A percentile compares a stretch with the other conserved stretches of the same genome.
Conservation (phyloP, 352 stramenopile species). For the Globisporangium middletonii region DNA sequence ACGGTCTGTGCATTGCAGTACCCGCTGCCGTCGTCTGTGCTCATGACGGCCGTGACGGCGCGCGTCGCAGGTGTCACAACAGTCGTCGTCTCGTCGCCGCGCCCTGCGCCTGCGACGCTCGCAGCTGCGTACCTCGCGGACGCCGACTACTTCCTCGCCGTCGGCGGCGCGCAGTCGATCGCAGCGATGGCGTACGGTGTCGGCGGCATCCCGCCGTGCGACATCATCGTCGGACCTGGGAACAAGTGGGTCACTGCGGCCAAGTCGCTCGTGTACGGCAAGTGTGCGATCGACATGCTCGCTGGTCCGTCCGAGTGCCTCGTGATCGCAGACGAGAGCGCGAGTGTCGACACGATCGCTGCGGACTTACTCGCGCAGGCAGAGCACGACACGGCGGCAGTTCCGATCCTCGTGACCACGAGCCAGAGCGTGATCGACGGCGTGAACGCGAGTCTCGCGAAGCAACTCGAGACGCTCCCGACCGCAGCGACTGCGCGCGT, state of each 20-base stretch:
- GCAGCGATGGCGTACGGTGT: slow-evolving; percentile 96
- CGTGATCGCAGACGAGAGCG: slow-evolving; percentile 93
- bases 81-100: slow-evolving; percentile 94
- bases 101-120: slow-evolving; percentile 90
- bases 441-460: slow-evolving; percentile 84
- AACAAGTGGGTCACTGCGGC: slow-evolving; percentile 99
- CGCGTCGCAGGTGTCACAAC: slow-evolving; percentile 91
- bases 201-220: slow-evolving; percentile 85
- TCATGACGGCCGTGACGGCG: slow-evolving; percentile 97
- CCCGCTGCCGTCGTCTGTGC: slow-evolving; percentile 94
- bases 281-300: slow-evolving; percentile 99
- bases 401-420: slow-evolving; percentile 95
- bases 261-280: slow-evolving; percentile 96
- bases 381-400: slow-evolving; percentile 97
- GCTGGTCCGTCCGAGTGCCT: slow-evolving; percentile 97
- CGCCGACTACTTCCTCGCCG: slow-evolving; percentile 84
- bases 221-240: slow-evolving; percentile 98
- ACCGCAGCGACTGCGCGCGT: slow-evolving; percentile 55
- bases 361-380: slow-evolving; percentile 77
- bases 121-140: slow-evolving; percentile 92
- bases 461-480: slow-evolving; percentile 72
- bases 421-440: slow-evolving; percentile 79
- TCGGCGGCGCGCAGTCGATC: slow-evolving; percentile 88
- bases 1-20: too few species aligned
- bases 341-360: slow-evolving; percentile 45